A percentile compares a stretch with the other conserved stretches of the same genome.
Evolutionary conservation across 2,329 filamentous ascomycete genomes (phyloP).

Genomic region (Sporothrix mexicana): DNA sequence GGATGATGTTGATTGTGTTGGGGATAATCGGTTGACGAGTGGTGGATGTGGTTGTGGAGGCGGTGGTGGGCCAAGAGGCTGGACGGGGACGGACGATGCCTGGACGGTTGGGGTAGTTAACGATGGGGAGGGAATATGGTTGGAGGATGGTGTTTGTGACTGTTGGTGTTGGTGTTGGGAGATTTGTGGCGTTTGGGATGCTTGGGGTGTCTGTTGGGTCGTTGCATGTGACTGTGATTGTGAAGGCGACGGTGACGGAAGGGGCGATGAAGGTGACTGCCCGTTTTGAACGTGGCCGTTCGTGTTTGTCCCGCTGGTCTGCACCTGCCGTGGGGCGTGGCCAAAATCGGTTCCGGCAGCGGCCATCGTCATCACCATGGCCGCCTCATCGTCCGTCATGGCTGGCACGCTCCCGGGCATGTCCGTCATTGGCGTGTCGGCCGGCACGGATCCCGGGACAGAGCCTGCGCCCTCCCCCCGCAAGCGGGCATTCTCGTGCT

Average conservation of each 20-base stretch:
- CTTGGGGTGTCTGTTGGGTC: neutral
- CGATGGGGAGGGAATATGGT: neutral
- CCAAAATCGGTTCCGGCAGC: neutral
- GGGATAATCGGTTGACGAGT: neutral
- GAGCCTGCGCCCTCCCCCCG: neutral
- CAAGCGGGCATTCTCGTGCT: slow-evolving; percentile 25
- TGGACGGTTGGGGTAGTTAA: neutral
- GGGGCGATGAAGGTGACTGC: neutral
- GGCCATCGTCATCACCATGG: slow-evolving; percentile 20
- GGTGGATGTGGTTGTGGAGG: slow-evolving; percentile 7
- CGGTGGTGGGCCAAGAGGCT: neutral
- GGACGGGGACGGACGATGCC: neutral
- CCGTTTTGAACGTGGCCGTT: neutral
- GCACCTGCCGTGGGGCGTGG: neutral
- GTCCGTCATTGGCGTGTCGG: slow-evolving; percentile 24
- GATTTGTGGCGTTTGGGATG: neutral
- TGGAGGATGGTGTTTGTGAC: neutral
- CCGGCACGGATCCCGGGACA: neutral
- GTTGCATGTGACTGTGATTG: neutral
- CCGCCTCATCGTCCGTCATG: slow-evolving; percentile 13
- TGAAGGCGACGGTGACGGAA: neutral
- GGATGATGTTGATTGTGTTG: neutral
- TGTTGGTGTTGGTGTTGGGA: neutral
- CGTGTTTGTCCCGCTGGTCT: neutral
- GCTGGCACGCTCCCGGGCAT: neutral